These are phyloP conservation scores for Annulohypoxylon truncatum DNA, from an alignment of 2,329 filamentous ascomycete species.

Conservation along the genomic window DNA sequence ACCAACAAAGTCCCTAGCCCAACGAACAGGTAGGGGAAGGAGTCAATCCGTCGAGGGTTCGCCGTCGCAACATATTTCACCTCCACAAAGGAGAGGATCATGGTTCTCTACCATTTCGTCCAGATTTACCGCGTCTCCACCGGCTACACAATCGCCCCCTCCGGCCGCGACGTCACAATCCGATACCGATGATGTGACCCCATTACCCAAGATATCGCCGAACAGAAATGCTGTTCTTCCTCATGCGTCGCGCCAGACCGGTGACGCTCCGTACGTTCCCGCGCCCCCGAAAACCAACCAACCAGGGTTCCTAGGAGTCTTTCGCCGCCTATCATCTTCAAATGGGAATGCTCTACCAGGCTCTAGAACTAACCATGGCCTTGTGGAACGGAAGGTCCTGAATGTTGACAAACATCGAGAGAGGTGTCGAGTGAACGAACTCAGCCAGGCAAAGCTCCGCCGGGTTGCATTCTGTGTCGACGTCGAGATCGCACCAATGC, in stretches of 20 bases:
- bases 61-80: constrained; percentile 47
- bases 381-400: constrained; percentile 83
- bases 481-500: constrained; percentile 92
- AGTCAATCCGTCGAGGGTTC: constrained; percentile 48
- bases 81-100: constrained; percentile 72
- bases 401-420: constrained; percentile 86
- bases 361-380: constrained; percentile 68
- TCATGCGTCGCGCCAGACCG: constrained; percentile 66
- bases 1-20: constrained; percentile 47
- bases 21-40: constrained; percentile 49
- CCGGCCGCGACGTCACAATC: constrained; percentile 48
- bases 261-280: constrained; percentile 76
- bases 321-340: constrained; percentile 83
- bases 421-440: constrained; percentile 80
- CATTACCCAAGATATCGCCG: constrained; percentile 61
- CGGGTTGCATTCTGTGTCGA: constrained; percentile 96
- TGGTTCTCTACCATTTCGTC: constrained; percentile 96
- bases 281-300: constrained; percentile 76
- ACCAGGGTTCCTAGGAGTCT: constrained; percentile 81
- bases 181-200: constrained; percentile 54
- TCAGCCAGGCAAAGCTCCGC: constrained; percentile 83
- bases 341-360: constrained; percentile 61
- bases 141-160: constrained; percentile 43
- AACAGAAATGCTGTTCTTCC: constrained; percentile 70
- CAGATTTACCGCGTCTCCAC: constrained; percentile 79